Percentiles rank a stretch among this genome's conserved stretches.
These are phyloP conservation scores for Hypsizygus ulmarius DNA, from an alignment of 1,284 basidiomycete species.

Conservation along the genomic window DNA sequence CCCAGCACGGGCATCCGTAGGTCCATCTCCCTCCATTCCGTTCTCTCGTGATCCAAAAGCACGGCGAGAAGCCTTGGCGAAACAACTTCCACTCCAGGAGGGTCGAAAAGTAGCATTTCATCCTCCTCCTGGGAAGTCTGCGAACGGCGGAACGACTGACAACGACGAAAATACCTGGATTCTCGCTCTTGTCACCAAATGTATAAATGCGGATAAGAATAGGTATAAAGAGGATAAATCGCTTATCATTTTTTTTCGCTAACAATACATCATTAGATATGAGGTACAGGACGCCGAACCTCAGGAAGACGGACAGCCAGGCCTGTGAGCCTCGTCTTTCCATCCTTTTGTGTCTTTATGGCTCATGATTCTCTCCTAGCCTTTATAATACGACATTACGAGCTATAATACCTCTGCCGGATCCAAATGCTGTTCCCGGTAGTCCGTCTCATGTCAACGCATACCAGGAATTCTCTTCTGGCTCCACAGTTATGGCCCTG, in stretches of 20 bases:
- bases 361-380: conserved; percentile 32
- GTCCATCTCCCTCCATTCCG: conserved; percentile 48
- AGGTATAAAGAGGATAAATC: conserved; percentile 34
- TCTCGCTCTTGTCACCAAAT: conserved; percentile 68
- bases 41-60: conserved; percentile 67
- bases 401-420: conserved; percentile 74
- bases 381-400: conserved; percentile 66
- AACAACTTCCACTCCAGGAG: conserved; percentile 64
- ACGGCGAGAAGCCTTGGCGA: conserved; percentile 56
- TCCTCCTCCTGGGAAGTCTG: conserved; percentile 53
- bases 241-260: not conserved
- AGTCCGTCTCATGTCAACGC: conserved; percentile 61
- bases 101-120: conserved; percentile 79
- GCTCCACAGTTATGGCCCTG: conserved; percentile 74
- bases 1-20: conserved; percentile 55
- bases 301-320: conserved; percentile 71
- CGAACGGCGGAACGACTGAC: conserved; percentile 41
- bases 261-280: conserved; percentile 45
- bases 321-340: conserved; percentile 45
- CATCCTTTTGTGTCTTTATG: conserved; percentile 6
- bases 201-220: conserved; percentile 67
- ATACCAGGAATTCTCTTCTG: conserved; percentile 68
- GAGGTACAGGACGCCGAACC: conserved; percentile 81
- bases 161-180: conserved; percentile 78
- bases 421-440: conserved; percentile 55